Evolutionary conservation across 23 red algal genomes (phyloP).

Genomic region (Gracilaria caudata): DNA sequence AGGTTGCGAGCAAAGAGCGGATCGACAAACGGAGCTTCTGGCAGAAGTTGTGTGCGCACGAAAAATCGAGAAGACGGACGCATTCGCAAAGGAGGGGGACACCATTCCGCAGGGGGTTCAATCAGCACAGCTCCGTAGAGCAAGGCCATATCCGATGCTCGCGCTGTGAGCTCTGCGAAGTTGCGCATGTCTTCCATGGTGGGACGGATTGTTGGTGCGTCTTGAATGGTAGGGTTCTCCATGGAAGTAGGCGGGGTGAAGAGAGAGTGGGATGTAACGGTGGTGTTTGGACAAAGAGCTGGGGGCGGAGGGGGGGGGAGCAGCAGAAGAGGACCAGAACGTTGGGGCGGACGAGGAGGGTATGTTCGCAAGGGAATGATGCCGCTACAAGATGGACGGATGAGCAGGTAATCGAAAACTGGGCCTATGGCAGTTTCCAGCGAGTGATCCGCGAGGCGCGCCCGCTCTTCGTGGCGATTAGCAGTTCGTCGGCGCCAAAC

Average conservation of each 20-base stretch:
- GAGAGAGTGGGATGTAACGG: neutral
- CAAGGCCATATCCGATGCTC: slow-evolving; percentile 35
- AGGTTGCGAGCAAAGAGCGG: neutral
- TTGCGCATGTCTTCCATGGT: slow-evolving; percentile 48
- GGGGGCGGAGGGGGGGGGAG: too few species aligned
- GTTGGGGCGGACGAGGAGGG: neutral
- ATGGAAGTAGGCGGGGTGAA: neutral
- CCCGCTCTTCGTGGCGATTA: neutral
- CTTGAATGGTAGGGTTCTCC: neutral
- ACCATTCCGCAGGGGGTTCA: slow-evolving; percentile 45
- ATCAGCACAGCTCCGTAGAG: slow-evolving; percentile 49
- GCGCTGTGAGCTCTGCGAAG: slow-evolving; percentile 26
- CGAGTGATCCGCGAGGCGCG: too few species aligned
- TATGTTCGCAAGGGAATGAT: too few species aligned
- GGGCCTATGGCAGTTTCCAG: too few species aligned
- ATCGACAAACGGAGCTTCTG: slow-evolving; percentile 52
- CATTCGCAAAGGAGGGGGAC: slow-evolving; percentile 44
- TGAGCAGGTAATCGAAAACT: too few species aligned
- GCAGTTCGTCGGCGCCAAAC: neutral
- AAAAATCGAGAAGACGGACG: slow-evolving; percentile 21
- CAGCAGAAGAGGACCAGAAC: neutral
- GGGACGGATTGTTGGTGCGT: slow-evolving; percentile 17
- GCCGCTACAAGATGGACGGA: too few species aligned
- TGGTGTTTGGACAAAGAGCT: neutral
- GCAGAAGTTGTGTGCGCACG: slow-evolving; percentile 50